Evolutionary conservation across 169 alveolate species (phyloP).

Genomic region (Plasmodium gallinaceum): DNA sequence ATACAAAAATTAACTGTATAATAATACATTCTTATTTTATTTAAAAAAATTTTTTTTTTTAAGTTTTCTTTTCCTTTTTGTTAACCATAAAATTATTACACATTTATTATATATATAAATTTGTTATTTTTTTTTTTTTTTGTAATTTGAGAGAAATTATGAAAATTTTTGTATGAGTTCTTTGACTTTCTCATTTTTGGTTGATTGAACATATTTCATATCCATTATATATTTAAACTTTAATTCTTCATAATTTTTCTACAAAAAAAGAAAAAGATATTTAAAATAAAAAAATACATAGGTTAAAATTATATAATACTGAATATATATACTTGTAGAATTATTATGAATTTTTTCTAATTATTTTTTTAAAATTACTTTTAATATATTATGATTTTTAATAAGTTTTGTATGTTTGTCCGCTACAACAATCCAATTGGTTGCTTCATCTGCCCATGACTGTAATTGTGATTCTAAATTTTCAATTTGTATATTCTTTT

Average conservation of each 20-base stretch:
- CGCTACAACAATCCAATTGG: conserved; percentile 62
- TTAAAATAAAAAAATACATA: conserved; percentile 2
- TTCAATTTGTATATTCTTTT: conserved; percentile 52
- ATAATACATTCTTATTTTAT: too few relatives aligned
- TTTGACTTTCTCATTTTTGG: conserved; percentile 50
- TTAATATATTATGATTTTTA: conserved; percentile 43
- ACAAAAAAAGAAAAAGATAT: not conserved
- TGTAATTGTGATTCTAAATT: conserved; percentile 40
- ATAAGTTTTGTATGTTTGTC: conserved; percentile 65
- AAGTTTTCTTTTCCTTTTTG: too few relatives aligned
- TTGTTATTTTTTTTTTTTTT: not conserved
- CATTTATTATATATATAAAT: not conserved
- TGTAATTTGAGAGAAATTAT: conserved; percentile 1
- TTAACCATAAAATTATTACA: not conserved
- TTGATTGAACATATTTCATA: conserved; percentile 56
- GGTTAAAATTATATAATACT: not conserved
- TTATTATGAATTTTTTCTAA: not conserved
- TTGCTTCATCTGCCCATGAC: conserved; percentile 75
- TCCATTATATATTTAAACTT: conserved; percentile 68
- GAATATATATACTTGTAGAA: not conserved
- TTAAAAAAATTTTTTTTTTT: too few relatives aligned
- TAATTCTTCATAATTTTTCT: conserved; percentile 69
- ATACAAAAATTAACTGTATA: too few relatives aligned
- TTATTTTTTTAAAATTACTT: conserved; percentile 26
- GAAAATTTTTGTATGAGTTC: conserved; percentile 53